Evolutionary conservation across 1,284 basidiomycete species (phyloP), one percentile per base, ranked within the genome.

Genomic region (Pseudozyma hubeiensis): DNA sequence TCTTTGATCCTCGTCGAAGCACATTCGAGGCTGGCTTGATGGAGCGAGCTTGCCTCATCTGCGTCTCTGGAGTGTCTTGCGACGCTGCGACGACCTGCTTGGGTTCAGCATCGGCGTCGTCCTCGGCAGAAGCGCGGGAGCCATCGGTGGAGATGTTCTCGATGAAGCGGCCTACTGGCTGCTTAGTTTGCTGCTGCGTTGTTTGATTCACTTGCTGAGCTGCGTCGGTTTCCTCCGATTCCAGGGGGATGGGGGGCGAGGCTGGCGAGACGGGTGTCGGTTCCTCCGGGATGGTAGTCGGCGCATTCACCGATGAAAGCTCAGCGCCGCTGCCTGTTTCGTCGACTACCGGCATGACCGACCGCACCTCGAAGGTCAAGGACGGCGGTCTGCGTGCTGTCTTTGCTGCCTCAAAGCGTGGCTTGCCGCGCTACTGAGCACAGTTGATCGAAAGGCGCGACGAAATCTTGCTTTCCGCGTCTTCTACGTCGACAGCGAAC

Each of bases 81-180:
- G 40, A 5, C 19, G 33, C 47, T 13, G 55, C 35, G 13, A n/a
- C 33, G 40, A 31, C 24, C 3, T 33, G 17, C 8, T 46, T 54
- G 43, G 45, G 14, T 13, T 47, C 16, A 8, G 35, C 34, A 8
- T 52, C 40, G 11, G 52, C 48, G 11, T 47, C 46, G 13, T 61
- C 43, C 30, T 72, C 69, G 54, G 56, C 69, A 33, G 69, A 72
- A 33, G 58, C 64, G 29, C 69, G 54, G 11, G 69, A 72, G 35
- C 64, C 69, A 34, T 72, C 64, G 3, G 55, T 59, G 6, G 68
- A 66, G 53, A 72, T 66, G 40, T 44, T 73, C 39, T 67, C 70
- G 53, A 73, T 67, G 33, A 73, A 73, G 29, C 64, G 64, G 6
- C 70, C 70, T 6, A 47, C 63, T 41, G 52, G 44, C n/a, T 35